phyloP scores from a whole-genome alignment of 805 yeast species.

The Saccharomycodes ludwigii region DNA sequence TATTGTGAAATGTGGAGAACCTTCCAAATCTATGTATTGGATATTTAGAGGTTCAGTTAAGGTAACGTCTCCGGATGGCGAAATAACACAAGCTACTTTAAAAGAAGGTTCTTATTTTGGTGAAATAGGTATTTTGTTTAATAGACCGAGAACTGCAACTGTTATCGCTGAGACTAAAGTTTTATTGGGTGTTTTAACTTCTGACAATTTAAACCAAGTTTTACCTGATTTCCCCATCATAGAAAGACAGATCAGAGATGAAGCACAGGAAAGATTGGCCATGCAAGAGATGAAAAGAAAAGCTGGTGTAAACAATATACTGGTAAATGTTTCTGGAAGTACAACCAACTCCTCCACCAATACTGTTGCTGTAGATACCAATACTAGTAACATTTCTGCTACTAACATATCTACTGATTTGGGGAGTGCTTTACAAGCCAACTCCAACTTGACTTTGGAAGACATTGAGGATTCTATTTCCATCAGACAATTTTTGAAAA shows the following conservation, averaged over 20 bases:
- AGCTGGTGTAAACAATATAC: constrained; percentile 25
- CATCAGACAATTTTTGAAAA: constrained; percentile 44
- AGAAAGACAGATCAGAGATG: constrained; percentile 61
- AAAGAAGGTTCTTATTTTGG: constrained; percentile 65
- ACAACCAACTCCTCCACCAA: constrained; percentile 1
- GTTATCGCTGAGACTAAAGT: constrained; percentile 61
- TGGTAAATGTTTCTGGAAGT: background rate
- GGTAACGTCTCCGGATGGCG: constrained; percentile 71
- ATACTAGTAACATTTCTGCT: no score
- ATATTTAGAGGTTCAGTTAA: constrained; percentile 62
- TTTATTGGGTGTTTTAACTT: constrained; percentile 54
- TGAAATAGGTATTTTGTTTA: constrained; percentile 65
- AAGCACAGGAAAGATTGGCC: constrained; percentile 65
- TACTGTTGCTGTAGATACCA: background rate
- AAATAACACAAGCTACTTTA: constrained; percentile 58
- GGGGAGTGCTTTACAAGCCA: no score
- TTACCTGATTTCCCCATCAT: constrained; percentile 51
- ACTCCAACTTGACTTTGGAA: constrained; percentile 10
- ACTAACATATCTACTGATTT: no score
- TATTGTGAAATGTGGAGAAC: constrained; percentile 60
- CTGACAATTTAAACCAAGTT: constrained; percentile 46
- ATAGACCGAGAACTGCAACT: constrained; percentile 69
- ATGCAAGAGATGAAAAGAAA: constrained; percentile 52
- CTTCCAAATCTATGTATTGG: constrained; percentile 71
- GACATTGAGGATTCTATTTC: constrained; percentile 42